Percentiles rank a stretch among this genome's conserved stretches.
Conservation (phyloP, 306 rosid genomes). For the Psophocarpus tetragonolobus region DNA sequence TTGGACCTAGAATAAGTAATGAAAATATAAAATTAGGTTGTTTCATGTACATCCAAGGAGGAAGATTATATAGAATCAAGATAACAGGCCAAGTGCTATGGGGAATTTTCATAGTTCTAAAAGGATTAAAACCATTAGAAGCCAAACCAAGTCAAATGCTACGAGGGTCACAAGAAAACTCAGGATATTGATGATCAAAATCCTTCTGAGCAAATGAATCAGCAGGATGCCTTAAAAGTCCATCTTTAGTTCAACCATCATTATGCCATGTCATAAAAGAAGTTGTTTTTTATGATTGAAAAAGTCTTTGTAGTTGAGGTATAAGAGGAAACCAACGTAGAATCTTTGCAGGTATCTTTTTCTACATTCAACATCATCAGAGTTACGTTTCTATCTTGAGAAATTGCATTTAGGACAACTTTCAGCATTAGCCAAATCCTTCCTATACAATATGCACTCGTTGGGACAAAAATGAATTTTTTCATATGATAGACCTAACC, state of each 20-base stretch:
- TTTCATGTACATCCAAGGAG: not conserved
- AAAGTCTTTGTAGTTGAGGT: not conserved
- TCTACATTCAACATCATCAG: too few species aligned
- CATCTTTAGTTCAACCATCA: not conserved
- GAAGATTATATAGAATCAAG: not conserved
- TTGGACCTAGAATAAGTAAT: not conserved
- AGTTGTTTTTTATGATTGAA: not conserved
- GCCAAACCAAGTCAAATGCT: not conserved
- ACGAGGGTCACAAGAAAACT: not conserved
- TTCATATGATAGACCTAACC: not conserved
- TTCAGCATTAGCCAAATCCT: too few species aligned
- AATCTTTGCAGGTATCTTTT: not conserved
- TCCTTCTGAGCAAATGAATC: not conserved
- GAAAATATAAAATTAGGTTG: not conserved
- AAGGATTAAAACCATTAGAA: not conserved
- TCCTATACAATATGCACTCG: too few species aligned
- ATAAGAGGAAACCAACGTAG: not conserved
- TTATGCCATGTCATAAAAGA: not conserved
- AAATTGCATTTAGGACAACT: too few species aligned
- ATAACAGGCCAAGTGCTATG: too few species aligned
- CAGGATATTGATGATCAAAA: not conserved
- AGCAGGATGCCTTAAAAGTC: not conserved
- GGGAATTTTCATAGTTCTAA: too few species aligned
- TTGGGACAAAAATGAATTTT: not conserved
- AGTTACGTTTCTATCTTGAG: too few species aligned